A percentile compares a stretch with the other conserved stretches of the same genome.
Evolutionary conservation across 2,329 filamentous ascomycete species (phyloP).

Genomic region (Cadophora sp.): DNA sequence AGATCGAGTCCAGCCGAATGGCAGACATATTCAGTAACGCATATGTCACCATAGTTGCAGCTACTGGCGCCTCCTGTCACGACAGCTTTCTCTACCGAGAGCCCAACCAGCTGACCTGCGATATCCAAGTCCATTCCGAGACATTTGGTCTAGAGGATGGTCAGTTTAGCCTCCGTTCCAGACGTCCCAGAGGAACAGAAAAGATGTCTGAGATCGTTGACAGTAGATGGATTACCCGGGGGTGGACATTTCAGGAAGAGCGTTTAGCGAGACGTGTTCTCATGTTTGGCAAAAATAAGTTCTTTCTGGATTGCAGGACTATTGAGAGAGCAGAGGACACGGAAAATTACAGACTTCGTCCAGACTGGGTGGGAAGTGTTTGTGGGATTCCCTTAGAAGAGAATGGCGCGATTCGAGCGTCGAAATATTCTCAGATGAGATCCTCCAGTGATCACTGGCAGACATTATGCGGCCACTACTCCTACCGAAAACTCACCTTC

Average conservation of each 20-base stretch:
- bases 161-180: conserved; percentile 19
- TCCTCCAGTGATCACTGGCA: background rate
- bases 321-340: conserved; percentile 14
- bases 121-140: background rate
- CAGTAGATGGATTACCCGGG: conserved; percentile 25
- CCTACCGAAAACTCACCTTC: conserved; percentile 19
- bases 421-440: background rate
- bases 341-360: background rate
- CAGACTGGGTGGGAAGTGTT: background rate
- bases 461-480: conserved; percentile 17
- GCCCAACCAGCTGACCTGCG: background rate
- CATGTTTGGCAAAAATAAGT: conserved; percentile 29
- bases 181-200: conserved; percentile 20
- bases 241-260: conserved; percentile 35
- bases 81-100: conserved; percentile 27
- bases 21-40: conserved; percentile 34
- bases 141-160: background rate
- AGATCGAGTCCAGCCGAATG: conserved; percentile 40
- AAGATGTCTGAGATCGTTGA: conserved; percentile 28
- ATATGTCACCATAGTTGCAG: conserved; percentile 30
- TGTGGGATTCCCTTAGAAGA: background rate
- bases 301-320: conserved; percentile 32
- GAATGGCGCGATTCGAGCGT: background rate
- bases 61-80: conserved; percentile 19
- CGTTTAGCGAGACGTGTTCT: conserved; percentile 28